Conservation (phyloP, 179 eudicot genomes). For the Sideroxylon spinosum region DNA sequence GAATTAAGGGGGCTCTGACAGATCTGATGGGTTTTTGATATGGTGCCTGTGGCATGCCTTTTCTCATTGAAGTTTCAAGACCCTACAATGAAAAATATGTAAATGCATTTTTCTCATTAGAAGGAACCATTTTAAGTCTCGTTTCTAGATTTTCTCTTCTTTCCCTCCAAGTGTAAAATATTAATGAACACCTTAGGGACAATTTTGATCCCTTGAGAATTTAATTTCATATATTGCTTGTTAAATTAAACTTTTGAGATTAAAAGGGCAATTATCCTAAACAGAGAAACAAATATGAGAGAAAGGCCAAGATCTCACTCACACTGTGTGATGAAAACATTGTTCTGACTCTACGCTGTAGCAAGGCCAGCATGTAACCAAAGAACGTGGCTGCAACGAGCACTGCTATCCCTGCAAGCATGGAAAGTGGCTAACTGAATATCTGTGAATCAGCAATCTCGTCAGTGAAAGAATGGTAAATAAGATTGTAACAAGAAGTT, state of each 20-base stretch:
- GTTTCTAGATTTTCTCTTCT: not conserved
- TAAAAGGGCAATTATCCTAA: not conserved
- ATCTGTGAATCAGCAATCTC: not conserved
- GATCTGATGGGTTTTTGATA: constrained; percentile 57
- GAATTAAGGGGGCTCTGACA: constrained; percentile 71
- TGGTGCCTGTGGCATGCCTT: constrained; percentile 32
- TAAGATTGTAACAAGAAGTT: not conserved
- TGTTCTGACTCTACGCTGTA: constrained; percentile 67
- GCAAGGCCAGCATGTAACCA: constrained; percentile 89
- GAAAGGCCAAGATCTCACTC: constrained; percentile 23
- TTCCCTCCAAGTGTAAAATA: too few species aligned
- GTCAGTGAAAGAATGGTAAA: not conserved
- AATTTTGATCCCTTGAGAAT: not conserved
- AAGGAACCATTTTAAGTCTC: not conserved
- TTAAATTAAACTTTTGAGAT: not conserved
- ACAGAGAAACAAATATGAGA: not conserved
- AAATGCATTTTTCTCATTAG: too few species aligned
- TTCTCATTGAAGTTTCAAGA: constrained; percentile 22
- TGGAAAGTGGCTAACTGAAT: not conserved
- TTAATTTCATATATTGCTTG: not conserved
- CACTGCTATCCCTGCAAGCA: constrained; percentile 60
- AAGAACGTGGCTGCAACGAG: constrained; percentile 84
- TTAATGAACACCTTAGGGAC: not conserved
- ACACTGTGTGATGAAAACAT: constrained; percentile 65
- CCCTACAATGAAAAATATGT: constrained; percentile 21